Evolutionary conservation across 768 basidiomycete species (phyloP), one percentile per base, ranked within the genome.

Genomic region (Agaricus bisporus): DNA sequence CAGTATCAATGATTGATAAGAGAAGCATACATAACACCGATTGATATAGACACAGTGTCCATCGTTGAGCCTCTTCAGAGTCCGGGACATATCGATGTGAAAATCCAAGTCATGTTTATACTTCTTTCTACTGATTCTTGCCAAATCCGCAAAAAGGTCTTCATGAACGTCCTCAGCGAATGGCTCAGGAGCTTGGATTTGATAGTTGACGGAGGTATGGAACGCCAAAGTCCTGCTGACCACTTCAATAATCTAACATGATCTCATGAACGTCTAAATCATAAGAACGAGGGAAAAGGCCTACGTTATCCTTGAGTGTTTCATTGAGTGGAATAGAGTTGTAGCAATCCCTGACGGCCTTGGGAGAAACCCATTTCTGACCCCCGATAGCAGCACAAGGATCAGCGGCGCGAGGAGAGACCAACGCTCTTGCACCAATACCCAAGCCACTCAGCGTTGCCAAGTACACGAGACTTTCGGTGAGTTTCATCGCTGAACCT

Each of bases 171-270:
- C 79, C 1, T 63, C 56, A 12, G 68, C 64, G 60, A 81, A 84
- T 5, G 81, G 81, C 36, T 65, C 61, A 1, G 82, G 81, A 0
- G 82, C 81, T 39, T 64, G 63, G 43, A 79, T 72, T 61, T 83
- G 73, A 56, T 82, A 84, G 63, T 82, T 83, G 25, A 78, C 75
- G 1, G 82, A 83, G 0, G 81, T 79, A 60, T 84, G 82, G 63
- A 85, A 83, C 14, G 76, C 75, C n/a, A 83, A 64, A 1, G 79
- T 79, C 59, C 78, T 81, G 61, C 73, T 82, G 51, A 82, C 67
- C 2, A 81, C 79, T 53, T 83, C 74, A n/a, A 84, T 68, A 41
- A 79, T 80, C 82, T 83, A 52, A 4, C 41, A 25, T 14, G 26
- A 28, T 2, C 11, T 18, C n/a, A 17, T 35, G 28, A 35, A 17